Percentiles rank a stretch among this genome's conserved stretches.
Conservation (phyloP, 805 yeast genomes). For the Saccharomycopsis fermentans region DNA sequence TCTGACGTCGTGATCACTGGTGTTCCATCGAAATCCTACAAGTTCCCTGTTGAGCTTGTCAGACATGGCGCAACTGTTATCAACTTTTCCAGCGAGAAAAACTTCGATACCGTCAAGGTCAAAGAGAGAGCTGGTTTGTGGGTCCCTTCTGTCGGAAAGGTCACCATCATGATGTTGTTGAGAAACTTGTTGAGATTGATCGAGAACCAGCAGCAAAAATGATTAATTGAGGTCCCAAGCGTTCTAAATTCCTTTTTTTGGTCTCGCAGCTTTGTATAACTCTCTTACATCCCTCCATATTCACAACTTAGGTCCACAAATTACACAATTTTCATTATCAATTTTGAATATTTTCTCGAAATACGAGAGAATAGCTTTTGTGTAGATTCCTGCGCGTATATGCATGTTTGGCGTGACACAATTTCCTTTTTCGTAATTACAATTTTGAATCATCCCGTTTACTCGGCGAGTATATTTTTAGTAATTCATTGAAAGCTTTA, state of each 20-base stretch:
- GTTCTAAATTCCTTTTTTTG: too few species aligned
- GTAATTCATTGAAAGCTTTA: background rate
- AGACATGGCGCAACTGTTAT: conserved; percentile 85
- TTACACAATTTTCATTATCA: too few species aligned
- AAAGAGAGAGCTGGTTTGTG: conserved; percentile 82
- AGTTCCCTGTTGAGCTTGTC: conserved; percentile 73
- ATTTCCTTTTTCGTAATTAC: background rate
- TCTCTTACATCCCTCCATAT: too few species aligned
- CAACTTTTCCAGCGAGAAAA: conserved; percentile 82
- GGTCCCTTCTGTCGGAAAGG: conserved; percentile 94
- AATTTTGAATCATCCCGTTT: background rate
- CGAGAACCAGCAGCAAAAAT: conserved; percentile 40
- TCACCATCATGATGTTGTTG: conserved; percentile 87
- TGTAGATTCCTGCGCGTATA: too few species aligned
- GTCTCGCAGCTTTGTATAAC: background rate
- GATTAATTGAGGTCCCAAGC: too few species aligned
- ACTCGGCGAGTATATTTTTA: background rate
- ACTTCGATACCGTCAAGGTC: conserved; percentile 64
- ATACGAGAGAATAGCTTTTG: too few species aligned
- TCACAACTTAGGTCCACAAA: too few species aligned
- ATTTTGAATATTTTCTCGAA: too few species aligned
- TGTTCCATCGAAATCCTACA: conserved; percentile 76
- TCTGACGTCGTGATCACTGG: conserved; percentile 96
- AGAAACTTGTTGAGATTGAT: conserved; percentile 79
- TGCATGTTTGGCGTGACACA: background rate